Base-by-base conservation (phyloP, 805 yeast species). In the Saccharomycopsis babjevae region DNA sequence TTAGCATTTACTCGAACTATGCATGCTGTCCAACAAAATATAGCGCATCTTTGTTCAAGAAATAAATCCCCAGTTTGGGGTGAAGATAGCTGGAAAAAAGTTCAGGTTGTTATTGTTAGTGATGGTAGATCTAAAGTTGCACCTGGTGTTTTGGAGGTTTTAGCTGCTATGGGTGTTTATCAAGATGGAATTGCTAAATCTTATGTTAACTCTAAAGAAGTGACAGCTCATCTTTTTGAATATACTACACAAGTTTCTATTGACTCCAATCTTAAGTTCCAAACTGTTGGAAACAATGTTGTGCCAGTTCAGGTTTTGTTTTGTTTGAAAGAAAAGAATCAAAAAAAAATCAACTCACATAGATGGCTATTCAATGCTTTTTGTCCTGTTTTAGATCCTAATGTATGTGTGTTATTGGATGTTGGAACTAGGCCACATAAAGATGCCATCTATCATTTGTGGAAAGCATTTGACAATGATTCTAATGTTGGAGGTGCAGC, bases 401-500 rank as follows among this genome's bases (percentile, higher is more conserved):
- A 90, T 67, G 96, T 93, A 16, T 85, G 93, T 60, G 83, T 90
- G 7, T 74, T 94, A 63, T 79, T 94, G 57, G 99, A 94, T 77
- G 99, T 94, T n/a, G 99, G 99, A 64, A 94, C 99, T 0, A 84
- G 86, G 68, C 96, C 98, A n/a, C 91, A 90, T 65, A 81, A 82
- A 56, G 84, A 87, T 59, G 93, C 98, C 0, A 77, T 93, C 30
- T 96, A 94, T 69, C 94, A 93, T 67, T 77, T 94, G 62, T 94
- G 99, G 99, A 94, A 94, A 73, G 96, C 97, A 0, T 94, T 94
- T 72, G 99, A 94, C 72, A 81, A 84, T 67, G 97, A 94, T 70
- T 91, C 97, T 1, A 92, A 93, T 68, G 97, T 94, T 59, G 99
- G 97, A 0, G 99, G 99, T 65, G 99, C 97, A 1, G 97, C 98